phyloP scores from a whole-genome alignment of 2,329 filamentous ascomycete species.

The Colletotrichum higginsianum region DNA sequence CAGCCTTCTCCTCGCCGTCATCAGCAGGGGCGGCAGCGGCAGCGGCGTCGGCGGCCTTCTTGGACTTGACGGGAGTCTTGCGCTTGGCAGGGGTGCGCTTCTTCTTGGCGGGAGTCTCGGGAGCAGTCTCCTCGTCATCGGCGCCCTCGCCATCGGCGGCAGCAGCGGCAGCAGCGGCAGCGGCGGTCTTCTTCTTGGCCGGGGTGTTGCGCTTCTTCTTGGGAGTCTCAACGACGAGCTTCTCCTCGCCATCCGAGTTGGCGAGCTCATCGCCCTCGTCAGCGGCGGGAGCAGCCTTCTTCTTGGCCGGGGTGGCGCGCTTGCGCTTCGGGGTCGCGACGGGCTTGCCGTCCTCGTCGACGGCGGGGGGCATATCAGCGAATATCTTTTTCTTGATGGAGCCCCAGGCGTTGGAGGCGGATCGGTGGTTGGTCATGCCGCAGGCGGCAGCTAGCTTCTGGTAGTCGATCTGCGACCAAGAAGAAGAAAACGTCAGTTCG shows the following conservation, averaged over 20 bases:
- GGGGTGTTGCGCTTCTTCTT: constrained; percentile 34
- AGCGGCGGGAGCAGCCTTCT: constrained; percentile 10
- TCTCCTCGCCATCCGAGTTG: constrained; percentile 25
- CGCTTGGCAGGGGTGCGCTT: constrained; percentile 28
- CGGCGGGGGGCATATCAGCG: constrained; percentile 1
- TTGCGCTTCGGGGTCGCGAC: constrained; percentile 37
- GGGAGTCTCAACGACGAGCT: constrained; percentile 31
- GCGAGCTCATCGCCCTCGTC: constrained; percentile 12
- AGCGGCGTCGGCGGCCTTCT: constrained; percentile 16
- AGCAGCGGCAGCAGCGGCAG: neutral
- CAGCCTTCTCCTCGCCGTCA: constrained; percentile 20
- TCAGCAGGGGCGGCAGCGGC: neutral
- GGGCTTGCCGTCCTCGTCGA: constrained; percentile 31
- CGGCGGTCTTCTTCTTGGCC: constrained; percentile 22
- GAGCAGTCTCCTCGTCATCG: constrained; percentile 2
- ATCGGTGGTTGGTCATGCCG: constrained; percentile 46
- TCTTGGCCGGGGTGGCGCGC: constrained; percentile 21
- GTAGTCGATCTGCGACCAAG: constrained; percentile 46
- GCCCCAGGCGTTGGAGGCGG: constrained; percentile 47
- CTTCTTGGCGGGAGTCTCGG: constrained; percentile 39
- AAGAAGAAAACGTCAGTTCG: neutral
- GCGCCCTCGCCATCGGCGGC: constrained; percentile 12
- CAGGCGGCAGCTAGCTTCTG: constrained; percentile 43
- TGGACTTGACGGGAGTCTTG: constrained; percentile 20
- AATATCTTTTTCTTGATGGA: constrained; percentile 49